These are phyloP conservation scores for Neurospora africana DNA, from an alignment of 495 filamentous ascomycete species.

Conservation along the genomic window DNA sequence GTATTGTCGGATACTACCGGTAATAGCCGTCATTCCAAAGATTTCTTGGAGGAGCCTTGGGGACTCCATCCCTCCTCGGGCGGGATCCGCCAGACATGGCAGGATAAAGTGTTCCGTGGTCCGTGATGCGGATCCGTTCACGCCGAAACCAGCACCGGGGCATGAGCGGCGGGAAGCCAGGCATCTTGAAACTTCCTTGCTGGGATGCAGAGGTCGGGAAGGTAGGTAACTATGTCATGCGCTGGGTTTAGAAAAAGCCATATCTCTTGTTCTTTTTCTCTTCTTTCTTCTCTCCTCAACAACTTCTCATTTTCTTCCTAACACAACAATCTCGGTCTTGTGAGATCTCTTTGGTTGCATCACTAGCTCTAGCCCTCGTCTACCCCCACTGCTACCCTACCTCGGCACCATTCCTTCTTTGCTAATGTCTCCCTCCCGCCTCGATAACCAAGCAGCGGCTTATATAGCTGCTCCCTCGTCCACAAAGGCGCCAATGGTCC, in stretches of 20 bases:
- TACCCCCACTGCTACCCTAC: neutral
- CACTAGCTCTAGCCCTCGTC: neutral
- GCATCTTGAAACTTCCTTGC: neutral
- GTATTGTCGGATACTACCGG: neutral
- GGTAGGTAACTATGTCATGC: neutral
- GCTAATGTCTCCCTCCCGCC: slow-evolving; percentile 10
- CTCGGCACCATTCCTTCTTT: neutral
- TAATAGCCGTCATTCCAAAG: neutral
- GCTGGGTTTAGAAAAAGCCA: neutral
- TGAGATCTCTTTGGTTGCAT: neutral
- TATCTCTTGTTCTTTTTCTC: neutral
- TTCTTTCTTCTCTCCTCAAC: neutral
- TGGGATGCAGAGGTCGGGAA: neutral
- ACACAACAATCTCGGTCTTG: neutral
- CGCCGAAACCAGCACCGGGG: neutral
- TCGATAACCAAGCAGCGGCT: slow-evolving; percentile 5
- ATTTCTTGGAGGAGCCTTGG: neutral
- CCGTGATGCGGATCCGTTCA: neutral
- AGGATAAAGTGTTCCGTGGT: neutral
- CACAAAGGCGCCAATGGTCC: slow-evolving; percentile 1
- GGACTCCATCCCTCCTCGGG: neutral
- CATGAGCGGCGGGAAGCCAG: neutral
- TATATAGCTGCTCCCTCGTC: slow-evolving; percentile 1
- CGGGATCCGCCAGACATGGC: neutral
- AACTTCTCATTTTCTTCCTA: neutral